Base-by-base conservation (phyloP, 441 rosid genomes). In the Pelargonium fulgidum region DNA sequence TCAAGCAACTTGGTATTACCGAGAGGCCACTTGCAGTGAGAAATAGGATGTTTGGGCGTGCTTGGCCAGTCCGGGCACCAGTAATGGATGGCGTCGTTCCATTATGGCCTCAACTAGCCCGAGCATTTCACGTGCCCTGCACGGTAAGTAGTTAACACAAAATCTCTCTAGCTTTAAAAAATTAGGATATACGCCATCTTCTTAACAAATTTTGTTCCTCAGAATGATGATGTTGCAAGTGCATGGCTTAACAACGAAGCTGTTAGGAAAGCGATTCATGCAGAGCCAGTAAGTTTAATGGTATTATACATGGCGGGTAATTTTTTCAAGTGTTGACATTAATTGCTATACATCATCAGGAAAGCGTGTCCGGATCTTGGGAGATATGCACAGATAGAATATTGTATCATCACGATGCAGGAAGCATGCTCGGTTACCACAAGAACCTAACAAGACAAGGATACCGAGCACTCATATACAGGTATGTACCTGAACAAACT, bases 11-110 rank as follows among this genome's bases (percentile, higher is more conserved):
- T 4, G 91, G 91, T 44, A 64, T 0, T 7, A 85, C 87, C 1
- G 72, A 80, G 24, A 79, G 74, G 72, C 80, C 85, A 14, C 81
- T 85, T 26, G 66, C 75, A 14, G 87, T 85, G 12, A 74, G 91
- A 39, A 85, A 74, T 70, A 75, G 91, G 67, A 85, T 85, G 80
- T 85, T 85, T 13, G 91, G 91, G 7, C 87, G 91, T 20, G 91
- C 89, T 36, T 87, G 91, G 89, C 91, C 89, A 1, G 77, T 65
- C 1, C 75, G 86, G 76, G 67, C 75, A 6, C 70, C 76, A 0
- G 80, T 79, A 24, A 73, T 67, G 59, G 68, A 72, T 22, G 87
- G 87, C 16, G 26, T 67, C 12, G 77, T 82, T 67, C 81, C 85
- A 3, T 63, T 67, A 33, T 84, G 88, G 88, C 79, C 84, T 71